Percentiles rank a stretch among this genome's conserved stretches.
Conservation (phyloP, 2,329 filamentous ascomycete species). For the Alternaria solani region DNA sequence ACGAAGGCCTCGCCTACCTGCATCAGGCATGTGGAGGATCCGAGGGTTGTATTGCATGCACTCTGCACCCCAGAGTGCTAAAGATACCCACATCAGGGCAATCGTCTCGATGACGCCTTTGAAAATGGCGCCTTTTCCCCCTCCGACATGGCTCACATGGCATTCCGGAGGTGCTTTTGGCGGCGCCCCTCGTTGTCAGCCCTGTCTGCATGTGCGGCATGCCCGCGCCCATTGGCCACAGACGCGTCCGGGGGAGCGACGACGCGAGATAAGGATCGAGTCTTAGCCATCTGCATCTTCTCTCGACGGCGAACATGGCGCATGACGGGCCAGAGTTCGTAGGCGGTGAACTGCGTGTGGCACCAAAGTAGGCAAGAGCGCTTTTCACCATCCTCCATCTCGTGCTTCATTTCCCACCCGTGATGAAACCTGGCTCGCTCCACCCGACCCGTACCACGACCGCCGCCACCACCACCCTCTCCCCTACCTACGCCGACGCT, state of each 20-base stretch:
- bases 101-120: conserved; percentile 16
- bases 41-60: conserved; percentile 16
- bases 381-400: conserved; percentile 16
- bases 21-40: conserved; percentile 17
- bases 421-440: conserved; percentile 19
- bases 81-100: conserved; percentile 16
- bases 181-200: conserved; percentile 16
- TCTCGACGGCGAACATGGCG: conserved; percentile 14
- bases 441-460: conserved; percentile 7
- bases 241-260: background rate
- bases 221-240: conserved; percentile 11
- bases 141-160: conserved; percentile 8
- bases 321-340: conserved; percentile 15
- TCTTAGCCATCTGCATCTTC: conserved; percentile 14
- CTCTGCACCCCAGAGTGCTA: conserved; percentile 33
- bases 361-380: conserved; percentile 19
- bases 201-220: conserved; percentile 17
- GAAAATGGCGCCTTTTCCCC: conserved; percentile 1
- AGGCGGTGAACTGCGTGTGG: conserved; percentile 17
- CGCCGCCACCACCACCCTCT: conserved; percentile 3
- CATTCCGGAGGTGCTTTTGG: conserved; percentile 12
- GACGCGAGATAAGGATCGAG: conserved; percentile 17
- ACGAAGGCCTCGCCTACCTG: background rate
- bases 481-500: conserved; percentile 18
- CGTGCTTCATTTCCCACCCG: conserved; percentile 19